phyloP scores from a whole-genome alignment of 768 basidiomycete genomes.

The Cyclocybe aegerita region DNA sequence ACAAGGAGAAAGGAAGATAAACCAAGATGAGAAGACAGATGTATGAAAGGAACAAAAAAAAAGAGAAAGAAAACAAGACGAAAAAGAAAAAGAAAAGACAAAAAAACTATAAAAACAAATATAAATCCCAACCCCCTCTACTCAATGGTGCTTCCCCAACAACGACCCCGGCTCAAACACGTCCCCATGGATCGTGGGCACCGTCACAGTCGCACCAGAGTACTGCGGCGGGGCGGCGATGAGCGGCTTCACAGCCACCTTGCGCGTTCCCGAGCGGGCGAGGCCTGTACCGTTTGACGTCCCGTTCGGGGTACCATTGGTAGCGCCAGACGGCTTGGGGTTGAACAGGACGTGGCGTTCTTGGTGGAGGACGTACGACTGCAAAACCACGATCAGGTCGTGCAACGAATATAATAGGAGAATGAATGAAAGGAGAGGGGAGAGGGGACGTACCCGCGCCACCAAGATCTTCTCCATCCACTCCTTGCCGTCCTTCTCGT shows the following conservation, averaged over 20 bases:
- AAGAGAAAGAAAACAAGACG: not conserved
- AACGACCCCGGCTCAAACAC: constrained; percentile 79
- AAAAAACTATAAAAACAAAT: constrained; percentile 6
- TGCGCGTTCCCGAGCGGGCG: constrained; percentile 42
- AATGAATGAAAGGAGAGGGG: constrained; percentile 2
- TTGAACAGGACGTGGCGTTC: constrained; percentile 71
- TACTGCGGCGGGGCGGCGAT: constrained; percentile 41
- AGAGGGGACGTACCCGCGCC: constrained; percentile 63
- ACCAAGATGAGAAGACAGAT: too few species aligned
- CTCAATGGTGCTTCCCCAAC: constrained; percentile 46
- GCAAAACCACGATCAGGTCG: constrained; percentile 12
- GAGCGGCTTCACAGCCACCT: constrained; percentile 36
- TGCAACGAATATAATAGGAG: too few species aligned
- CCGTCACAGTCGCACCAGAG: constrained; percentile 6
- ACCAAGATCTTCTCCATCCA: constrained; percentile 84
- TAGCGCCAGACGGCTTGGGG: constrained; percentile 31
- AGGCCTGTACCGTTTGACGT: constrained; percentile 24
- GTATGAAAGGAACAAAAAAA: not conserved
- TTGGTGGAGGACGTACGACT: constrained; percentile 85
- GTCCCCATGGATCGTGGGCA: constrained; percentile 29
- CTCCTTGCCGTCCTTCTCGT: constrained; percentile 65
- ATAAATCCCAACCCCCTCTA: constrained; percentile 1
- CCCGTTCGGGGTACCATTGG: not conserved
- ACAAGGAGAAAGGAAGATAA: too few species aligned
- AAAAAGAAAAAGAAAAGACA: not conserved